Base-by-base conservation (phyloP, 805 yeast species). In the Yueomyces sp. region DNA sequence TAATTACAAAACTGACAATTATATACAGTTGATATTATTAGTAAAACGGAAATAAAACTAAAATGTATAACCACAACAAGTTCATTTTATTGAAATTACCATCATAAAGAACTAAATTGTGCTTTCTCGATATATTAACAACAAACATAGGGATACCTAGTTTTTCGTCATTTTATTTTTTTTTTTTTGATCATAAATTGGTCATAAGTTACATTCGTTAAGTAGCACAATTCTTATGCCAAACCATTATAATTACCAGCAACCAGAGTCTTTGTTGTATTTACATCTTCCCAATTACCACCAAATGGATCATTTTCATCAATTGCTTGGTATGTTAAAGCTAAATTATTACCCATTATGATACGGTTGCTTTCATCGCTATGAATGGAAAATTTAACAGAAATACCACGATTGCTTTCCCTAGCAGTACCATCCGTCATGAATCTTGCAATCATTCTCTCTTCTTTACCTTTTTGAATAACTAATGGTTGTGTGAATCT, bases 361-460 rank as follows among this genome's bases (percentile, higher is more conserved):
- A 66, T 57, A 28, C 38, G 38, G 7, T 38, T 40, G 48, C 57
- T 63, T 19, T 31, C 44, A 27, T 45, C 42, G 31, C 47, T 44
- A n/a, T 50, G 47, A 41, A 74, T 59, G 19, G 69, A 63, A 55
- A 81, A 84, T 59, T 80, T 76, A 39, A 82, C 65, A 53, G 79
- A 81, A 41, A 85, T 77, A 39, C 95, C 95, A 31, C 77, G 68
- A 11, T 77, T 77, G 28, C 81, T 71, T 63, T 86, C 95, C 19
- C 64, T 63, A 6, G 83, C 94, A 36, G 62, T 58, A 5, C 83
- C 82, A 38, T 73, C 74, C 2, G 96, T 90, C 59, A 80, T 67
- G 57, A 90, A 86, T 63, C 96, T 78, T 26, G 94, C 95, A 56
- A 90, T 78, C 39, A 88, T 69, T 54, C 82, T 77, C 52, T 81